These are phyloP conservation scores for Sphagnurus paluster DNA, from an alignment of 1,284 basidiomycete species.

Conservation along the genomic window DNA sequence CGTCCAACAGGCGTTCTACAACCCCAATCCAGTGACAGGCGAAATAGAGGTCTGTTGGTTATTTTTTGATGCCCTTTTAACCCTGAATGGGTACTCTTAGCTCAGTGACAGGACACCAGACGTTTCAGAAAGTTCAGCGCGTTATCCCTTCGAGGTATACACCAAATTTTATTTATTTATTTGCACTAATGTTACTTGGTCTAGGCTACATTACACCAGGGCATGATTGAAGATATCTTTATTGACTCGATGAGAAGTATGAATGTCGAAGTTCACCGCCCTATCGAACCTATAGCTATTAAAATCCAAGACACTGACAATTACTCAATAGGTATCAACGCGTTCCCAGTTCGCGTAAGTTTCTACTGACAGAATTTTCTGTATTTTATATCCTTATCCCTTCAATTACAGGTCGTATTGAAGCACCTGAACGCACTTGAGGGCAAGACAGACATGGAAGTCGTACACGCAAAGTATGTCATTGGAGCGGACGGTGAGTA, in stretches of 20 bases:
- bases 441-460: slow-evolving; percentile 38
- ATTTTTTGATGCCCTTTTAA: not conserved
- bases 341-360: slow-evolving; percentile 59
- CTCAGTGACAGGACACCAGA: slow-evolving; percentile 60
- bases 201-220: slow-evolving; percentile 74
- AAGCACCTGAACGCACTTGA: slow-evolving; percentile 32
- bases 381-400: not conserved
- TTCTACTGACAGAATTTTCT: not conserved
- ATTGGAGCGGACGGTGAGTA: slow-evolving; percentile 60
- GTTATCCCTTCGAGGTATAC: slow-evolving; percentile 65
- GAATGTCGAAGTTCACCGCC: slow-evolving; percentile 59
- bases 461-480: slow-evolving; percentile 59
- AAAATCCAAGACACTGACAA: slow-evolving; percentile 46
- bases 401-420: slow-evolving; percentile 41
- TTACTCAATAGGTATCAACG: slow-evolving; percentile 40
- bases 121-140: slow-evolving; percentile 55
- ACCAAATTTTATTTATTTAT: not conserved
- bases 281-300: slow-evolving; percentile 54
- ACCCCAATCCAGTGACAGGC: slow-evolving; percentile 52
- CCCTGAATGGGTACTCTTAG: slow-evolving; percentile 29
- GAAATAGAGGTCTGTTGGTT: slow-evolving; percentile 52
- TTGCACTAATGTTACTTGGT: not conserved
- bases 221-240: slow-evolving; percentile 70
- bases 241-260: slow-evolving; percentile 57
- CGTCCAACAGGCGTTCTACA: slow-evolving; percentile 64